A percentile compares a stretch with the other conserved stretches of the same genome.
phyloP scores from a whole-genome alignment of 495 filamentous ascomycete genomes.

The Mycothermus thermophilus region DNA sequence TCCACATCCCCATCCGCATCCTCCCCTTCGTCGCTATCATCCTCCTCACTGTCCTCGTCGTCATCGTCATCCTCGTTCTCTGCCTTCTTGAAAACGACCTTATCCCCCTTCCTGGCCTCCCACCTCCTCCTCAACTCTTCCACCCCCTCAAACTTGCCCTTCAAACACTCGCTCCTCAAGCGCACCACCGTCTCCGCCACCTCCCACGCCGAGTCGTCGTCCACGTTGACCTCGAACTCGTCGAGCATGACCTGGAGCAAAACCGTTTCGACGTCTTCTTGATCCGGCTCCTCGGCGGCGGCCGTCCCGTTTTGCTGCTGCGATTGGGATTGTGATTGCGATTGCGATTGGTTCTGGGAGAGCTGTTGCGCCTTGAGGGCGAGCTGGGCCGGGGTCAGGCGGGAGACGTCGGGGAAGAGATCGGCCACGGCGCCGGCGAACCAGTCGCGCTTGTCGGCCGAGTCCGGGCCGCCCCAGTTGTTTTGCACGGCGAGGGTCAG shows the following conservation, averaged over 20 bases:
- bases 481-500: conserved; percentile 78
- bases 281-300: conserved; percentile 46
- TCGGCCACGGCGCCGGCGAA: conserved; percentile 82
- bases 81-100: conserved; percentile 44
- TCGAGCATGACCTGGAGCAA: conserved; percentile 84
- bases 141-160: conserved; percentile 54
- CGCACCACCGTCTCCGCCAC: conserved; percentile 60
- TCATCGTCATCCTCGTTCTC: conserved; percentile 47
- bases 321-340: not conserved
- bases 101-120: conserved; percentile 41
- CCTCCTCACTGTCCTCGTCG: conserved; percentile 39
- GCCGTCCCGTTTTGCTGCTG: not conserved
- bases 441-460: conserved; percentile 85
- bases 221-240: conserved; percentile 83
- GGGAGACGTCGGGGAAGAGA: conserved; percentile 50
- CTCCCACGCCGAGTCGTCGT: conserved; percentile 70
- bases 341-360: not conserved
- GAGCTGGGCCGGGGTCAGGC: conserved; percentile 13
- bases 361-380: not conserved
- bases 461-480: conserved; percentile 78
- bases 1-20: conserved; percentile 55
- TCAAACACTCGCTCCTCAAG: conserved; percentile 43
- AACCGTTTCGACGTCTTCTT: conserved; percentile 69
- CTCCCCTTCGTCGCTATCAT: conserved; percentile 32
- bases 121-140: conserved; percentile 54